Evolutionary conservation across 225 moss, liverwort and hornwort genomes (phyloP), one percentile per base, ranked within the genome.

Genomic region (Polytrichum formosum): DNA sequence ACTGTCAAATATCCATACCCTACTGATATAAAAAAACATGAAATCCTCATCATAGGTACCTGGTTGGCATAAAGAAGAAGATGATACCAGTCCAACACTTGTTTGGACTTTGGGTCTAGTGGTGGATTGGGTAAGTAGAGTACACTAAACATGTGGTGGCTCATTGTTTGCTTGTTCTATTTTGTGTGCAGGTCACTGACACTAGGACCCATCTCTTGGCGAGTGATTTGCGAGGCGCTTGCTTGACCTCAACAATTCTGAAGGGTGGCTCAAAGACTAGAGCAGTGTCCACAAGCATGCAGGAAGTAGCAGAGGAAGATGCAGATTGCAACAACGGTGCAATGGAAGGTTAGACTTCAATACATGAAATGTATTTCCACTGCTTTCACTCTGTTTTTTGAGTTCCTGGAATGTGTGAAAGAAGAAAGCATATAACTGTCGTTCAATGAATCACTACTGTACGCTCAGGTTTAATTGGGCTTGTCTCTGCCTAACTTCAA

Each of bases 281-380:
- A 58, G 82, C 85, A 70, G 67, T 77, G 66, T 74, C 85, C 53
- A 82, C 75, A 62, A 73, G 79, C 31, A 71, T 75, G 75, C 72
- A 61, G 70, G 66, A 77, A 75, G 28, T 80, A 33, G 72, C 72
- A 62, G 77, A 86, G 68, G 85, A 79, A 27, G 77, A 82, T 76
- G 63, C 66, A 25, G 63, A 54, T 69, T 80, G 77, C 77, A 55
- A 72, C 6, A 77, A 86, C 53, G 67, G 72, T 67, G 21, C 74
- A 53, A 22, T 64, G 72, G 69, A 72, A 82, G 85, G 82, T 80
- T 18, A 16, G 31, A 19, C 19, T 23, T 70, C 46, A 16, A 13
- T 46, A 3, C 46, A 13, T 46, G 46, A 46, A 46, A 3, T 16
- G 13, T 13, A 4, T 13, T 16, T 16, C 46, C 46, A 46, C 13